Percentiles rank a stretch among this genome's conserved stretches.
Conservation (phyloP, 148 eudicot genomes). For the Camellia sinensis region DNA sequence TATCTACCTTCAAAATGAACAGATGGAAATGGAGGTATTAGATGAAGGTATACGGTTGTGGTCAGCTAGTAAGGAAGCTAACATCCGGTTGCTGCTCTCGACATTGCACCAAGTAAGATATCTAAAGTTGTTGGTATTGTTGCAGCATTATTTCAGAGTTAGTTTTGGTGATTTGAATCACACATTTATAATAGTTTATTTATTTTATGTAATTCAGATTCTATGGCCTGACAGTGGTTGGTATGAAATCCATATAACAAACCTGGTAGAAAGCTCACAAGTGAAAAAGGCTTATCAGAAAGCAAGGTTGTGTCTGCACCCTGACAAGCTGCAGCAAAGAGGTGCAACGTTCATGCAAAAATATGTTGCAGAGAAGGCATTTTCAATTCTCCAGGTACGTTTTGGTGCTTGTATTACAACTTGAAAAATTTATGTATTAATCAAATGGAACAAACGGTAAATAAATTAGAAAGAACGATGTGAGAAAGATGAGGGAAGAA, state of each 20-base stretch:
- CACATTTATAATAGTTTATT: background rate
- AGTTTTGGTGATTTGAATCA: background rate
- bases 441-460: background rate
- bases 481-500: background rate
- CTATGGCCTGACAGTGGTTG: slow-evolving; percentile 59
- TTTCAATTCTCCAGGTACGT: slow-evolving; percentile 52
- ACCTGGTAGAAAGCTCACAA: slow-evolving; percentile 34
- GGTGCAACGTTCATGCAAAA: slow-evolving; percentile 45
- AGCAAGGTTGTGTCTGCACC: slow-evolving; percentile 55
- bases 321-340: slow-evolving; percentile 65
- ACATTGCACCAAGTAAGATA: slow-evolving; percentile 53
- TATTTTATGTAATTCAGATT: slow-evolving; percentile 26
- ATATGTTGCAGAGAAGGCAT: slow-evolving; percentile 47
- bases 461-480: background rate
- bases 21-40: slow-evolving; percentile 35
- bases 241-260: slow-evolving; percentile 31
- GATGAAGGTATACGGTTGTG: slow-evolving; percentile 41
- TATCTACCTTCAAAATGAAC: background rate
- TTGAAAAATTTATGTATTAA: background rate
- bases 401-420: background rate
- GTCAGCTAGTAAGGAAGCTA: slow-evolving; percentile 45
- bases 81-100: slow-evolving; percentile 47
- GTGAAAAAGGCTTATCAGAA: slow-evolving; percentile 63
- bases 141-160: background rate
- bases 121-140: background rate